Conservation (phyloP, 257 asterid genomes). For the Solanum chiquidenum region DNA sequence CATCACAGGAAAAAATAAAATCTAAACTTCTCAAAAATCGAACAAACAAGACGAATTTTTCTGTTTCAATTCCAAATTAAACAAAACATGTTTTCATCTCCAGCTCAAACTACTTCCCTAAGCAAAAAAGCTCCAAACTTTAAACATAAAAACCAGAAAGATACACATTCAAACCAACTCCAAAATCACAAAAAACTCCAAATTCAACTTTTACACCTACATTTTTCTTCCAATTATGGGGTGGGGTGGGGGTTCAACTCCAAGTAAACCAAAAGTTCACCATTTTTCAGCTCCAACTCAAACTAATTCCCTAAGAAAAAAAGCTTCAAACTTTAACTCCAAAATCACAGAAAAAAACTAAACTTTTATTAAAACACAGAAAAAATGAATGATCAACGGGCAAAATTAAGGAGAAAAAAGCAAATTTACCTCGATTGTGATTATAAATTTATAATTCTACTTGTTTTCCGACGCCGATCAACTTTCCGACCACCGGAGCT, state of each 20-base stretch:
- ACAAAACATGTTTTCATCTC: neutral
- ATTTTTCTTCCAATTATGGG: neutral
- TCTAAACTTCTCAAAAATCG: neutral
- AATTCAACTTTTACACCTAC: neutral
- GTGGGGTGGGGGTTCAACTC: neutral
- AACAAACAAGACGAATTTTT: neutral
- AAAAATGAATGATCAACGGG: neutral
- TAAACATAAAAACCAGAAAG: neutral
- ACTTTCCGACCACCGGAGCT: neutral
- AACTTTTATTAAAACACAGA: neutral
- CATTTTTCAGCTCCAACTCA: neutral
- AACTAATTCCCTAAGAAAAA: neutral
- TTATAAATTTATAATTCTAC: neutral
- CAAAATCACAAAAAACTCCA: neutral
- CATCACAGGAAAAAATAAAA: no score
- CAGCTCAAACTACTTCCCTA: neutral
- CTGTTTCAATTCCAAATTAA: neutral
- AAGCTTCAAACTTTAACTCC: neutral
- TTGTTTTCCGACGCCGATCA: neutral
- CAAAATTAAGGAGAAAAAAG: neutral
- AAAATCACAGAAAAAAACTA: neutral
- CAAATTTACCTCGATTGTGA: neutral
- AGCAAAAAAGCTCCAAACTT: neutral
- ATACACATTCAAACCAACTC: neutral
- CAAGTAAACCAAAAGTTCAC: neutral